Percentiles rank a stretch among this genome's conserved stretches.
phyloP scores from a whole-genome alignment of 2,329 filamentous ascomycete genomes.

The Arthrobotrys conoides region DNA sequence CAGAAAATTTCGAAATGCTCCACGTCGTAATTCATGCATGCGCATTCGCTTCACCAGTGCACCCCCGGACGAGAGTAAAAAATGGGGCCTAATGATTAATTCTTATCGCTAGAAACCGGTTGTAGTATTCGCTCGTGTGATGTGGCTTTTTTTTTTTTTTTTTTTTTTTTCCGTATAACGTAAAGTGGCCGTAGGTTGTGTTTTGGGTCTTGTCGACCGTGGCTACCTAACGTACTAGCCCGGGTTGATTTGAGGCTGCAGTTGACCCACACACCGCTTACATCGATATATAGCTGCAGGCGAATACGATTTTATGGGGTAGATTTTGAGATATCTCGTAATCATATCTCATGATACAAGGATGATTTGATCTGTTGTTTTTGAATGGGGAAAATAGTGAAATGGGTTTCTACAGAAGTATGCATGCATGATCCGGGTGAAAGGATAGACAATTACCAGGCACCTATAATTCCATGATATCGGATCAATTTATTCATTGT shows the following conservation, averaged over 20 bases:
- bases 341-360: background rate
- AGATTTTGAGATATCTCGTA: background rate
- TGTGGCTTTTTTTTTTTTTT: background rate
- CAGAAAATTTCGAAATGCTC: background rate
- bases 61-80: background rate
- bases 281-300: background rate
- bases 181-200: conserved; percentile 9
- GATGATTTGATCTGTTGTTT: background rate
- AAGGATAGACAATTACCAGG: background rate
- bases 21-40: background rate
- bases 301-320: background rate
- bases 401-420: background rate
- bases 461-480: background rate
- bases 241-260: too few species aligned
- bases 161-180: too few species aligned
- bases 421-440: background rate
- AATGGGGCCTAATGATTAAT: background rate
- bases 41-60: conserved; percentile 29
- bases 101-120: background rate
- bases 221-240: conserved; percentile 2
- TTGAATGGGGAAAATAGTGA: background rate
- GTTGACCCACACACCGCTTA: conserved; percentile 2
- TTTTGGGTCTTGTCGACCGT: background rate
- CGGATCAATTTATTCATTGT: background rate
- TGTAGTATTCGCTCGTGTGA: conserved; percentile 15